Percentiles rank a stretch among this genome's conserved stretches.
phyloP scores from a whole-genome alignment of 2,329 filamentous ascomycete species.

The Fusarium humuli region DNA sequence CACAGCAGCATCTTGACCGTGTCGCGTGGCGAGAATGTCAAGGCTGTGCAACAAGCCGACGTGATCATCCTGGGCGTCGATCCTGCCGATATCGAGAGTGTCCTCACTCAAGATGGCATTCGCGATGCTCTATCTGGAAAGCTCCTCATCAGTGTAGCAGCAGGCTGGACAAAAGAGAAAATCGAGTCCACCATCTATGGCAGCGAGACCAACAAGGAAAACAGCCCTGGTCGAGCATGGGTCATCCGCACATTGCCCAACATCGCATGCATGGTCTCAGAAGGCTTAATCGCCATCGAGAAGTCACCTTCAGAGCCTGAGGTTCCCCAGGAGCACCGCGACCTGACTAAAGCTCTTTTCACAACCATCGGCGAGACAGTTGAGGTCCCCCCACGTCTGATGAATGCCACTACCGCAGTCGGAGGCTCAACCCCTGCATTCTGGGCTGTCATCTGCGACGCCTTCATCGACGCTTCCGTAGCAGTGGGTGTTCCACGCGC shows the following conservation, averaged over 20 bases:
- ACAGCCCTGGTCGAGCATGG: slow-evolving; percentile 34
- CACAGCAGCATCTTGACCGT: slow-evolving; percentile 33
- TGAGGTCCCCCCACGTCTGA: slow-evolving; percentile 60
- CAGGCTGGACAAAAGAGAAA: slow-evolving; percentile 59
- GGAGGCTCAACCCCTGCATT: slow-evolving; percentile 71
- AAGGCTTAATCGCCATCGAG: slow-evolving; percentile 52
- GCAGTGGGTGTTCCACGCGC: slow-evolving; percentile 69
- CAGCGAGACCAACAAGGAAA: slow-evolving; percentile 25
- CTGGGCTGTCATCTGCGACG: slow-evolving; percentile 68
- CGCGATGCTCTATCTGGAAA: slow-evolving; percentile 56
- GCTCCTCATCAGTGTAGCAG: slow-evolving; percentile 63
- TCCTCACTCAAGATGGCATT: slow-evolving; percentile 54
- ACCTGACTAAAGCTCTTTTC: slow-evolving; percentile 61
- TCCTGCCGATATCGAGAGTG: slow-evolving; percentile 56
- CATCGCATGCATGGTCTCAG: slow-evolving; percentile 49
- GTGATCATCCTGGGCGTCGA: slow-evolving; percentile 61
- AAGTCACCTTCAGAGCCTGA: slow-evolving; percentile 30
- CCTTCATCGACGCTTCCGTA: slow-evolving; percentile 68
- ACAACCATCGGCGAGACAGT: slow-evolving; percentile 64
- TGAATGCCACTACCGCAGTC: slow-evolving; percentile 69
- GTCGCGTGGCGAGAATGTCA: slow-evolving; percentile 50
- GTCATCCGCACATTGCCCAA: slow-evolving; percentile 53
- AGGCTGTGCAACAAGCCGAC: slow-evolving; percentile 52
- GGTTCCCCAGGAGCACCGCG: slow-evolving; percentile 35
- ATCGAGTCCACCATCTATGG: slow-evolving; percentile 54